These are phyloP conservation scores for Lactarius hengduanensis DNA, from an alignment of 768 basidiomycete genomes.

Conservation along the genomic window DNA sequence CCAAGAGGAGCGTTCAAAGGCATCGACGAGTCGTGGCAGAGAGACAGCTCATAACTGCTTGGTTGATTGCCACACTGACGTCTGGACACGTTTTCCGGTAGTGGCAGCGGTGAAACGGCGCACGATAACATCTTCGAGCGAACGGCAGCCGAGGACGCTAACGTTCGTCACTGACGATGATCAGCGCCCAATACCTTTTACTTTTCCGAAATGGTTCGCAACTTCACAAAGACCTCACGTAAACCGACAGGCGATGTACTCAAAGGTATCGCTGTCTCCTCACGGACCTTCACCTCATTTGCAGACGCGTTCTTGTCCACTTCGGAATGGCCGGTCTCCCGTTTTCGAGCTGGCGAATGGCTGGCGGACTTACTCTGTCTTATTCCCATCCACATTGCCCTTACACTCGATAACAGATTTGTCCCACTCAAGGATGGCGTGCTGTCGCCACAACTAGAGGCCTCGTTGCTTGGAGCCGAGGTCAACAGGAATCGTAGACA, in stretches of 20 bases:
- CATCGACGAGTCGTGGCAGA: slow-evolving; percentile 23
- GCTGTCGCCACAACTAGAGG: slow-evolving; percentile 49
- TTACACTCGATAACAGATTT: slow-evolving; percentile 60
- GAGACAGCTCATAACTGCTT: slow-evolving; percentile 42
- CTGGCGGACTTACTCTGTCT: slow-evolving; percentile 58
- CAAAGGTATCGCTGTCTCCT: slow-evolving; percentile 39
- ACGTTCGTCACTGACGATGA: slow-evolving; percentile 46
- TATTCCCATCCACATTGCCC: slow-evolving; percentile 63
- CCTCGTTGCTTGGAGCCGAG: slow-evolving; percentile 56
- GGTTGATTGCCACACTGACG: slow-evolving; percentile 19
- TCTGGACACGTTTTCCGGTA: slow-evolving; percentile 24
- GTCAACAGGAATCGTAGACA: slow-evolving; percentile 55
- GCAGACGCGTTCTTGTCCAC: slow-evolving; percentile 9
- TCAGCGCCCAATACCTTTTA: slow-evolving; percentile 40
- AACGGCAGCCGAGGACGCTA: slow-evolving; percentile 38
- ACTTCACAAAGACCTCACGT: slow-evolving; percentile 48
- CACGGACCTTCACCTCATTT: slow-evolving; percentile 37
- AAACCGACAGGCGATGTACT: slow-evolving; percentile 53
- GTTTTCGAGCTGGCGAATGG: slow-evolving; percentile 57
- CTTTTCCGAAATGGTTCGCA: slow-evolving; percentile 45
- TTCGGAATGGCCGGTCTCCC: slow-evolving; percentile 35
- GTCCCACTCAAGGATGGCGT: slow-evolving; percentile 63
- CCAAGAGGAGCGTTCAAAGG: slow-evolving; percentile 42
- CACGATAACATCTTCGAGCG: slow-evolving; percentile 26
- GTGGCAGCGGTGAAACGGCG: slow-evolving; percentile 14